These are phyloP conservation scores for Citrus medica DNA, from an alignment of 345 rosid genomes.

Conservation along the genomic window DNA sequence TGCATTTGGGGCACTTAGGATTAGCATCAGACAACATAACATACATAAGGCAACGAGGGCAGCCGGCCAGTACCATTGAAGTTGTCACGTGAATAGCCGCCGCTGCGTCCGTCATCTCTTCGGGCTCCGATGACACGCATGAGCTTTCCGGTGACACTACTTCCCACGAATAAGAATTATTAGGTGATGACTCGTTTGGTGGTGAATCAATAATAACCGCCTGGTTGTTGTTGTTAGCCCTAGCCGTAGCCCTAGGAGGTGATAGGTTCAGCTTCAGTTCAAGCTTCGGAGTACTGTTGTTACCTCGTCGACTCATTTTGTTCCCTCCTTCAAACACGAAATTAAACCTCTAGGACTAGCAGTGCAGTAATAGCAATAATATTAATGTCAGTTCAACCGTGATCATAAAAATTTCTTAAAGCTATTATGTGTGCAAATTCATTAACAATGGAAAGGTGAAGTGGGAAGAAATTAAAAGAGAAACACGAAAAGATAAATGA, in stretches of 20 bases:
- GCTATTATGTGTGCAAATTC: neutral
- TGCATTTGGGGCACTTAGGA: slow-evolving; percentile 58
- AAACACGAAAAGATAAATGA: too few relatives aligned
- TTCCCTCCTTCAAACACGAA: neutral
- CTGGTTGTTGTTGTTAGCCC: neutral
- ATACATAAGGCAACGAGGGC: slow-evolving; percentile 61
- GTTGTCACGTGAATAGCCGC: neutral
- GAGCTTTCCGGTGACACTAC: slow-evolving; percentile 33
- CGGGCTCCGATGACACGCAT: slow-evolving; percentile 40
- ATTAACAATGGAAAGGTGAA: neutral
- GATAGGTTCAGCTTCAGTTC: slow-evolving; percentile 53
- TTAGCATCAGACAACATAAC: slow-evolving; percentile 52
- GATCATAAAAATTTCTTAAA: neutral
- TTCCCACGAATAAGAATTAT: slow-evolving; percentile 10
- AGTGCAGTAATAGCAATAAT: too few relatives aligned
- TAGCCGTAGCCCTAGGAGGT: slow-evolving; percentile 16
- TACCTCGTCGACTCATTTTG: slow-evolving; percentile 24
- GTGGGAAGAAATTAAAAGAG: neutral
- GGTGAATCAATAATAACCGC: slow-evolving; percentile 8
- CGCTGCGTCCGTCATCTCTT: slow-evolving; percentile 1
- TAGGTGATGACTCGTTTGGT: slow-evolving; percentile 4
- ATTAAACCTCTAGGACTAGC: neutral
- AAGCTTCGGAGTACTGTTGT: slow-evolving; percentile 21
- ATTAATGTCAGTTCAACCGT: neutral
- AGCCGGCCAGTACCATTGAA: slow-evolving; percentile 50